Base-by-base conservation (phyloP, 1,139 yeast genomes). In the Saccharomyces hybrid region DNA sequence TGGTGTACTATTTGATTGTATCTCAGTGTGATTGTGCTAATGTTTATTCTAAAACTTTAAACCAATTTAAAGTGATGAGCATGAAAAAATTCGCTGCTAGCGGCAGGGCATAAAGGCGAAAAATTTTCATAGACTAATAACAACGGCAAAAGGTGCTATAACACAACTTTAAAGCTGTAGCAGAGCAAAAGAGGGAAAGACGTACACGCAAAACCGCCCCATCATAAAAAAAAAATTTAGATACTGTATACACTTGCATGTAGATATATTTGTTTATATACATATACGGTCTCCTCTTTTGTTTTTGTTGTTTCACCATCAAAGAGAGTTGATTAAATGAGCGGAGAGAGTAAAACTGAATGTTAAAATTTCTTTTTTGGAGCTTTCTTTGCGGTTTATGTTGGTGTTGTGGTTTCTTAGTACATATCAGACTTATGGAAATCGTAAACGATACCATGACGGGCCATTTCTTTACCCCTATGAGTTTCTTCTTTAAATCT, bases 381-480 rank as follows among this genome's bases (percentile, higher is more conserved):
- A 26, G 11, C 8, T 16, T 7, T 38, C 42, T 14, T 34, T 38
- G 11, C 6, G 23, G 11, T 38, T 8, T 38, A 38, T 38, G 23
- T 38, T n/a, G n/a, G 9, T 46, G 16, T 6, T 31, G 14, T 14
- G 14, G 46, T 38, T 46, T 47, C 51, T 67, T 70, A 79, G 67
- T 80, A 80, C 73, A 80, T 73, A 70, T 80, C 84, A 28, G 68
- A 62, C 51, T 75, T 79, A 58, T 75, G 74, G 68, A 80, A 80
- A 65, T 83, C 88, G 65, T 78, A 77, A 55, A 81, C 79, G 56
- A 82, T 73, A 23, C 88, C 88, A 60, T 74, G 74, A 56, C 77
- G 68, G 26, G 74, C 74, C 57, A 82, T 75, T 57, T 71, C 71
- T 69, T 81, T 80, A 23, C 80, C 72, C 65, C 75, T 80, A 49